Evolutionary conservation across 495 filamentous ascomycete genomes (phyloP).

Genomic region (Penicillium malachiteum): DNA sequence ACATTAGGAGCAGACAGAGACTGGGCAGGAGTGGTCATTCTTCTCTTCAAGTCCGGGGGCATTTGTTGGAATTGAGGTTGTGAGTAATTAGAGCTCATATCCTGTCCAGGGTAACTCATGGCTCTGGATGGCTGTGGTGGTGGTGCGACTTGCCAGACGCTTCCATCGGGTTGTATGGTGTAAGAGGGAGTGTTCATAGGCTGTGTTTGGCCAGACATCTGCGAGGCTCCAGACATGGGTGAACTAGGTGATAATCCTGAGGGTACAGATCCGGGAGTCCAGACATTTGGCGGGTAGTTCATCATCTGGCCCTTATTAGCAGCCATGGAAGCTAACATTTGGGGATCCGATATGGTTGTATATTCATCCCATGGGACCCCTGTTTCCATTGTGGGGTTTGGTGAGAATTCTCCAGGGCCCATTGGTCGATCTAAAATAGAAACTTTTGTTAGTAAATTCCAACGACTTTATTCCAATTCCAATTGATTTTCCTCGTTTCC

Average conservation of each 20-base stretch:
- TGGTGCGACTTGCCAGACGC: slow-evolving; percentile 40
- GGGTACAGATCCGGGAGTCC: slow-evolving; percentile 29
- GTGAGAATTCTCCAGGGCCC: slow-evolving; percentile 29
- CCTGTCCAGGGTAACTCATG: slow-evolving; percentile 42
- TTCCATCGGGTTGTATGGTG: slow-evolving; percentile 39
- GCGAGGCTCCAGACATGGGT: slow-evolving; percentile 34
- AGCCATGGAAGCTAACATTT: slow-evolving; percentile 37
- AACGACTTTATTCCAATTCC: background rate
- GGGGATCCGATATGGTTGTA: slow-evolving; percentile 42
- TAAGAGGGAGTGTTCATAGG: slow-evolving; percentile 33
- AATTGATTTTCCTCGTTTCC: background rate
- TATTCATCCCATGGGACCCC: slow-evolving; percentile 43
- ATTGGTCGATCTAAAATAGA: slow-evolving; percentile 27
- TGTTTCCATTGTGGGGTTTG: slow-evolving; percentile 34
- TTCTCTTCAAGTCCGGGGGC: slow-evolving; percentile 39
- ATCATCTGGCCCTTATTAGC: slow-evolving; percentile 39
- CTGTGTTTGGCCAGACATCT: slow-evolving; percentile 36
- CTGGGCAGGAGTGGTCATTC: slow-evolving; percentile 46
- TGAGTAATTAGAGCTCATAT: slow-evolving; percentile 32
- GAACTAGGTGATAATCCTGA: slow-evolving; percentile 27
- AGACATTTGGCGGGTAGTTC: slow-evolving; percentile 34
- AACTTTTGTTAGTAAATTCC: background rate
- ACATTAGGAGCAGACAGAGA: slow-evolving; percentile 20
- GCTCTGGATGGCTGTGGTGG: slow-evolving; percentile 28
- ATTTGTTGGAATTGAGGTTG: slow-evolving; percentile 32